phyloP scores from a whole-genome alignment of 2,329 filamentous ascomycete species.

The Pseudomassariella vexata region DNA sequence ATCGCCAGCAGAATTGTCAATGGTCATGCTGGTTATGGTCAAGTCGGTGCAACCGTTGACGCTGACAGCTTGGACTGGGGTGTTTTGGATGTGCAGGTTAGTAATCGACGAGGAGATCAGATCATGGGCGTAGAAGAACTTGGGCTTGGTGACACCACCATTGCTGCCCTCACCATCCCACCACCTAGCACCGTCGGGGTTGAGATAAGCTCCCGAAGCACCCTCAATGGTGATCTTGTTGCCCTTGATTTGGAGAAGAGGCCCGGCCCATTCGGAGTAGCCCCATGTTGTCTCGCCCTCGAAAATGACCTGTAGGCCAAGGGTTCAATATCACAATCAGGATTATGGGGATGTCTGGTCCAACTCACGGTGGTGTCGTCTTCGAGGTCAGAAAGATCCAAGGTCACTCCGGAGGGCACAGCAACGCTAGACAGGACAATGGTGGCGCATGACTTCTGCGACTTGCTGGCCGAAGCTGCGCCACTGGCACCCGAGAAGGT shows the following conservation, averaged over 20 bases:
- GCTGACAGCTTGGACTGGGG: conserved; percentile 35
- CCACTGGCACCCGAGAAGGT: conserved; percentile 5
- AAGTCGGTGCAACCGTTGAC: conserved; percentile 30
- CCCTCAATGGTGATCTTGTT: conserved; percentile 4
- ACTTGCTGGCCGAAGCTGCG: conserved; percentile 4
- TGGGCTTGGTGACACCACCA: conserved; percentile 32
- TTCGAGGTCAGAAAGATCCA: conserved; percentile 4
- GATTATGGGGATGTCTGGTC: too few species aligned
- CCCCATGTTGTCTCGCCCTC: conserved; percentile 6
- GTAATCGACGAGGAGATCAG: conserved; percentile 30
- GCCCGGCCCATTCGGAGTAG: conserved; percentile 4
- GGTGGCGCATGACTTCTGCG: conserved; percentile 6
- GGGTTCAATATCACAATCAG: too few species aligned
- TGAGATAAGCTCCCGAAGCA: conserved; percentile 1
- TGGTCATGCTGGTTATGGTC: conserved; percentile 25
- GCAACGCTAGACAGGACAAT: conserved; percentile 4
- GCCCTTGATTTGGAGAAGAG: conserved; percentile 5
- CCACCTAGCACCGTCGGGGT: conserved; percentile 4
- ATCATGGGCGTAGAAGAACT: conserved; percentile 44
- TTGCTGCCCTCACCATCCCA: conserved; percentile 30
- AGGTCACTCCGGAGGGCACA: conserved; percentile 2
- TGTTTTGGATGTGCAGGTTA: conserved; percentile 33
- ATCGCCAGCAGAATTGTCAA: conserved; percentile 31
- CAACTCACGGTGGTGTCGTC: too few species aligned
- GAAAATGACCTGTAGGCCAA: conserved; percentile 4